Evolutionary conservation across 352 stramenopile genomes (phyloP), one percentile per base, ranked within the genome.

Genomic region (Pseudoperonospora humuli): DNA sequence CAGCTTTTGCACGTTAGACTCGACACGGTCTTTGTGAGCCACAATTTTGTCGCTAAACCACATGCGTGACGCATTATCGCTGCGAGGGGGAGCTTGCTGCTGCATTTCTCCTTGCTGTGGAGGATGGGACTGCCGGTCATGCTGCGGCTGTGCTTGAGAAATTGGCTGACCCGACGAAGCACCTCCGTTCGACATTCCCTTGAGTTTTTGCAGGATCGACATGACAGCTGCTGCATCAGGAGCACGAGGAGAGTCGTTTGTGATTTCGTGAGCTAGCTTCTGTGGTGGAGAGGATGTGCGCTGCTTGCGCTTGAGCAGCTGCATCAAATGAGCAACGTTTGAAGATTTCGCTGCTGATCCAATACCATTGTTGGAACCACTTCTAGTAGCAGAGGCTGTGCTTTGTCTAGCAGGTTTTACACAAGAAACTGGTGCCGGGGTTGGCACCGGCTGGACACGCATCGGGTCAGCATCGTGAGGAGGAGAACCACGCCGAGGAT

Each of bases 21-120:
- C 81, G 17, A 93, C 76, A 14, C 81, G 75, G 7, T 90, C 76
- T 39, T 93, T 93, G 56, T 91, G 77, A 20, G 67, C 56, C 14
- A 87, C 70, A 29, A 90, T 66, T 53, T 84, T 86, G 53, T 90
- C 75, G 29, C 77, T 90, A 48, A 90, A 87, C 75, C 75, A 90
- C 75, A 90, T 86, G 23, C 75, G 69, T n/a, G 75, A 87, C 11
- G 70, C 60, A 43, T 73, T 64, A 44, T 70, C 67, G 31, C 8
- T 73, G 10, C 20, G 19, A 19, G 52, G 27, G 2, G 47, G 51
- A 20, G 27, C 37, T 39, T 50, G 45, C 25, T 51, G 37, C 17
- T 59, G 51, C 21, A 37, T 26, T 9, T 54, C 37, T 35, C 39
- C 49, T 17, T 44, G 47, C 39, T 50, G 59, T 5, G 41, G 39